Base-by-base conservation (phyloP, 129 eudicot genomes). In the Ambrosia trifida region DNA sequence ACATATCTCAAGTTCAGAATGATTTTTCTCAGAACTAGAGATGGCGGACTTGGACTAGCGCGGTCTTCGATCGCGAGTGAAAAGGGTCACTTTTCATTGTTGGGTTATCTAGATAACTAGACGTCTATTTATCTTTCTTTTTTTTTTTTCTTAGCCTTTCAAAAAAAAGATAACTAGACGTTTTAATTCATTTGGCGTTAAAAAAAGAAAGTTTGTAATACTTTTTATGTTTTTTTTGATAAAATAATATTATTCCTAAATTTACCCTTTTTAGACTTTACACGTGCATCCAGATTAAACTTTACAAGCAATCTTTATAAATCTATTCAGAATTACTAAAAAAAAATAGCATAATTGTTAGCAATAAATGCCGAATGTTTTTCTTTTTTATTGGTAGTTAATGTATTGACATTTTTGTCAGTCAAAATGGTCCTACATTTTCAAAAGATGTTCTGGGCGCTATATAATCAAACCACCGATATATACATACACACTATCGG, bases 401-500 rank as follows among this genome's bases (percentile, higher is more conserved):
- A 77, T 69, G 28, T 61, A 16, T 77, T 69, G 76, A 69, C 76
- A 69, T 47, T 35, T 69, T 28, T 77, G 66, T 70, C 36, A 63
- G 81, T 70, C 81, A 77, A 69, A 31, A 35, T 4, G n/a, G 76
- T 13, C 50, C 76, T 65, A 69, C 71, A 40, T 5, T 38, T 77
- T 77, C 58, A 77, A 77, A 70, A 60, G 7, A 46, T 51, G 47
- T 8, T 68, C 62, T 61, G 7, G 38, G 71, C 81, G 76, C 76
- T 36, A 69, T 46, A 31, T 67, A 57, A 13, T 44, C 20, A 59
- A 57, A 13, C 54, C 20, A 59, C 18, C 69, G 17, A 69, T 46
- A 24, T 49, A 76, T 52, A 11, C 13, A 8, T 36, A 40, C 11
- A n/a, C 43, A 77, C 19, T 41, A 40, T 40, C 44, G 10, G 2